Conservation (phyloP, 495 filamentous ascomycete species). For the Penicillium coffeae region DNA sequence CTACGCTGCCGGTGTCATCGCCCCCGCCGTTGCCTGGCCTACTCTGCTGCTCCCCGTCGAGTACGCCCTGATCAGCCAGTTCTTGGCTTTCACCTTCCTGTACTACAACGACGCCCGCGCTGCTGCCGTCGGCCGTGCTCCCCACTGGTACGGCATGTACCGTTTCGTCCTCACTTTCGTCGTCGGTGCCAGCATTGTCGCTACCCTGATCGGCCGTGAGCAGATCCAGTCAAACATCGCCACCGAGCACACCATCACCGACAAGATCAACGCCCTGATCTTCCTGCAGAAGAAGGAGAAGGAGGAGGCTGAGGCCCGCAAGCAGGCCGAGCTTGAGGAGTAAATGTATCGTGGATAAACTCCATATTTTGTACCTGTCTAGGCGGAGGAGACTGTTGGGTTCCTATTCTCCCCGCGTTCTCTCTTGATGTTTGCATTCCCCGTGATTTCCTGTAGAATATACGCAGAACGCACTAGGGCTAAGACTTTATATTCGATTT, state of each 20-base stretch:
- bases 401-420: slow-evolving; percentile 10
- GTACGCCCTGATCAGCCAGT: slow-evolving; percentile 86
- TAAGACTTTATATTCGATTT: slow-evolving; percentile 21
- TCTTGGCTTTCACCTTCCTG: slow-evolving; percentile 80
- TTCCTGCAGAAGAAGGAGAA: slow-evolving; percentile 57
- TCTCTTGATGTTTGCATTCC: slow-evolving; percentile 30
- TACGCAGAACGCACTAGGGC: slow-evolving; percentile 29
- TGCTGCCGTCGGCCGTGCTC: slow-evolving; percentile 73
- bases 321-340: slow-evolving; percentile 45
- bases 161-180: slow-evolving; percentile 94
- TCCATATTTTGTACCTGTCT: slow-evolving; percentile 1
- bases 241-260: slow-evolving; percentile 45
- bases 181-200: slow-evolving; percentile 82
- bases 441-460: slow-evolving; percentile 36
- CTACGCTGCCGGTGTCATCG: slow-evolving; percentile 78
- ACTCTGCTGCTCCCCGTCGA: slow-evolving; percentile 82
- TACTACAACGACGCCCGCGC: slow-evolving; percentile 86
- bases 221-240: slow-evolving; percentile 64
- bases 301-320: slow-evolving; percentile 58
- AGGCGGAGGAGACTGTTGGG: slow-evolving; percentile 4
- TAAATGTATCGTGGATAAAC: slow-evolving; percentile 21
- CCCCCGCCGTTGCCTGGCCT: slow-evolving; percentile 88
- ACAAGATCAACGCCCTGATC: slow-evolving; percentile 62
- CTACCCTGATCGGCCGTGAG: slow-evolving; percentile 80
- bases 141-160: slow-evolving; percentile 88